Conservation (phyloP, 1,284 basidiomycete species). For the Trichosporon inkin region DNA sequence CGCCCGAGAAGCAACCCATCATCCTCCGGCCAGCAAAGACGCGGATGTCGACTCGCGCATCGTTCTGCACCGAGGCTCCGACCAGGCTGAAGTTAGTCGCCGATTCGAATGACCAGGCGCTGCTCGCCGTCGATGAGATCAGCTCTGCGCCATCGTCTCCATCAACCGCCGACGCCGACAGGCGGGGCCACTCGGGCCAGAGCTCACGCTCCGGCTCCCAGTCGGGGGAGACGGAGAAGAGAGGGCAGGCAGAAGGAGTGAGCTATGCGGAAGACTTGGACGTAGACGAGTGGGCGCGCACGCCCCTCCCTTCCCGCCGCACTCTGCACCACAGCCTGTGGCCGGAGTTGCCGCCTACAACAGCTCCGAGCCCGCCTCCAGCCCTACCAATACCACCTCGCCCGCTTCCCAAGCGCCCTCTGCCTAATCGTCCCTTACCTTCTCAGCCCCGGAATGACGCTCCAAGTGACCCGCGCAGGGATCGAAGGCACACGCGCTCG, state of each 20-base stretch:
- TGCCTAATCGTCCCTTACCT: not conserved
- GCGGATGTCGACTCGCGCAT: not conserved
- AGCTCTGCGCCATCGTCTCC: not conserved
- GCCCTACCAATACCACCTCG: not conserved
- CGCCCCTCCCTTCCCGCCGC: not conserved
- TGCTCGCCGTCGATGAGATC: not conserved
- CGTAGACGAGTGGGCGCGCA: conserved; percentile 2
- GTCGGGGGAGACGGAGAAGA: no score
- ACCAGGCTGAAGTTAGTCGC: not conserved
- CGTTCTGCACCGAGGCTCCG: not conserved
- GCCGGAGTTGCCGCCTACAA: not conserved
- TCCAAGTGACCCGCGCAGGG: no score
- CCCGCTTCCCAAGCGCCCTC: not conserved
- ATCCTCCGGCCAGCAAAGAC: not conserved
- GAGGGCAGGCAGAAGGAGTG: no score
- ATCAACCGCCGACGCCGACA: not conserved
- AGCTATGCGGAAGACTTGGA: not conserved
- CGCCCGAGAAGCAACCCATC: not conserved
- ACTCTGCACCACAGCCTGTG: not conserved
- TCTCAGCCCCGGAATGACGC: not conserved
- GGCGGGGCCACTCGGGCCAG: no score
- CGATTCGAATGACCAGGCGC: not conserved
- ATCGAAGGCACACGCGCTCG: not conserved
- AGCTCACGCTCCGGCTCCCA: no score
- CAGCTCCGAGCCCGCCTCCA: no score